Percentiles rank a stretch among this genome's conserved stretches.
Evolutionary conservation across 257 asterid genomes (phyloP).

Genomic region (Lavandula angustifolia): DNA sequence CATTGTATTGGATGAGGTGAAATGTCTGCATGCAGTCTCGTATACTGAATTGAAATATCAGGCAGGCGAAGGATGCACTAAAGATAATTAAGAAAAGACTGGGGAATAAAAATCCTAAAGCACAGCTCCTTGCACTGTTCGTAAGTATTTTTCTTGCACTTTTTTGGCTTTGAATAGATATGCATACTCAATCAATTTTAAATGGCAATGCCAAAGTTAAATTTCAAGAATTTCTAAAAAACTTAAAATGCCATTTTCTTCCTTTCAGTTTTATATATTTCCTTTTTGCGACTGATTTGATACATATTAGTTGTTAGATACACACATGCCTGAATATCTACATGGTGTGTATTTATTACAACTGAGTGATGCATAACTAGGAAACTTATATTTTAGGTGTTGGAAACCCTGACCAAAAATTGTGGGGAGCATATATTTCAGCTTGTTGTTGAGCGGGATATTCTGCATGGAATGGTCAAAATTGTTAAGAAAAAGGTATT

Average conservation of each 20-base stretch:
- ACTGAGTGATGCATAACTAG: background rate
- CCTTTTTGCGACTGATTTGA: background rate
- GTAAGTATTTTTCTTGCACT: conserved; percentile 18
- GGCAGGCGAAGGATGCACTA: conserved; percentile 93
- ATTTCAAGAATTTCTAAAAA: background rate
- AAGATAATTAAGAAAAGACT: conserved; percentile 85
- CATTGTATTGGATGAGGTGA: conserved; percentile 1
- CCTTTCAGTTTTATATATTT: background rate
- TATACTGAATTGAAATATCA: conserved; percentile 33
- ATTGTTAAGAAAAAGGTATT: conserved; percentile 81
- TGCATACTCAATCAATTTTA: background rate
- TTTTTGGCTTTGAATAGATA: background rate
- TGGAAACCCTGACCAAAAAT: conserved; percentile 89
- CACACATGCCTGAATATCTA: background rate
- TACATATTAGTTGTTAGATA: background rate
- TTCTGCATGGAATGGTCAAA: conserved; percentile 86
- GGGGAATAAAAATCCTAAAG: conserved; percentile 71
- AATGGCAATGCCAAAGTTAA: background rate
- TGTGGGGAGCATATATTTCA: conserved; percentile 85
- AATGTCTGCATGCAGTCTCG: background rate
- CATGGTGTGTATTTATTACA: background rate
- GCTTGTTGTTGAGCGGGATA: conserved; percentile 83
- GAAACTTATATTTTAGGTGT: conserved; percentile 53
- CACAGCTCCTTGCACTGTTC: conserved; percentile 45
- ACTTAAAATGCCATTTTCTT: background rate